These are phyloP conservation scores for Aspergillus ostianus DNA, from an alignment of 495 filamentous ascomycete genomes.

Conservation along the genomic window DNA sequence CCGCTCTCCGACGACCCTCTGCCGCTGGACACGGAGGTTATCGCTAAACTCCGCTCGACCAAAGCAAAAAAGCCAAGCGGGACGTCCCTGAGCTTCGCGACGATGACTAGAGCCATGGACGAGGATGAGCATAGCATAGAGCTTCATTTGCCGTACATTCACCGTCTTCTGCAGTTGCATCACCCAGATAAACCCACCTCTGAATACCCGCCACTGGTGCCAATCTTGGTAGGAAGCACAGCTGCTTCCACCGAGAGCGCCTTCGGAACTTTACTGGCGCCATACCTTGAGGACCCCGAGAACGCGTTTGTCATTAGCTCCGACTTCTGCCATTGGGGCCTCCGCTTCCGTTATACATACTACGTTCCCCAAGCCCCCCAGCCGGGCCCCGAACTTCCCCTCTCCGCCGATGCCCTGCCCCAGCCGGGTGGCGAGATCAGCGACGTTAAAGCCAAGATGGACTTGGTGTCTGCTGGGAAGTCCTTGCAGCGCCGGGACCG, in stretches of 20 bases:
- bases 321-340: conserved; percentile 97
- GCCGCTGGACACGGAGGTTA: conserved; percentile 65
- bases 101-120: conserved; percentile 68
- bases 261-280: conserved; percentile 70
- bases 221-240: conserved; percentile 85
- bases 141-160: conserved; percentile 94
- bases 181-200: conserved; percentile 35
- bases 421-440: conserved; percentile 34
- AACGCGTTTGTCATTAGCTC: conserved; percentile 87
- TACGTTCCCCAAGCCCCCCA: conserved; percentile 58
- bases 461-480: conserved; percentile 36
- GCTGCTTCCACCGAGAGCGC: conserved; percentile 60
- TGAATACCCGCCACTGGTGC: conserved; percentile 72
- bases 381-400: conserved; percentile 40
- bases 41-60: conserved; percentile 59
- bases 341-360: conserved; percentile 81
- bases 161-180: conserved; percentile 64
- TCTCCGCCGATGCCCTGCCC: conserved; percentile 40
- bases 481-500: conserved; percentile 39
- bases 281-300: conserved; percentile 71
- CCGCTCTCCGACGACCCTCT: conserved; percentile 79
- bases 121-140: conserved; percentile 93
- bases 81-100: conserved; percentile 57
- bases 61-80: conserved; percentile 31
- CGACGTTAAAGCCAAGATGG: conserved; percentile 26